Base-by-base conservation (phyloP, 345 rosid species). In the Lepidium africanum region DNA sequence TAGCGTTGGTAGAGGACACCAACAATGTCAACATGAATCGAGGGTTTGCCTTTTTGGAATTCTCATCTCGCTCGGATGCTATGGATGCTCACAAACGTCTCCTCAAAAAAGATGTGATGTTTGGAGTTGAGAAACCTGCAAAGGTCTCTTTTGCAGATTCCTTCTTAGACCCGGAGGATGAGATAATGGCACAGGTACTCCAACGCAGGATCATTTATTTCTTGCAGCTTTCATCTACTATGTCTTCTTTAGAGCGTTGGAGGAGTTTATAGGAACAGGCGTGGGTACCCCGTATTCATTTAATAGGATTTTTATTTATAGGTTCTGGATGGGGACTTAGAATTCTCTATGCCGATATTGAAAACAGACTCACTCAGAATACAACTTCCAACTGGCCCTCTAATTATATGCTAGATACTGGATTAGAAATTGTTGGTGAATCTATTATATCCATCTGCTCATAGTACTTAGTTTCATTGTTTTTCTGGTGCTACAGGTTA, bases 121-220 rank as follows among this genome's bases (percentile, higher is more conserved):
- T 94, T 76, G 99, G 99, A 75, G 87, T 87, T 80, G 99, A 94
- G 80, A 86, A 91, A 77, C 91, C 96, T 76, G 96, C 96, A 19
- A 94, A 91, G 89, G 89, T 94, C 72, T 86, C 96, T 59, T 91
- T 94, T 86, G 89, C 99, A 42, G 97, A 94, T 82, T 91, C 99
- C 65, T 89, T 87, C 83, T 85, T 89, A 70, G 97, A 89, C 75
- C 87, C 91, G 6, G 91, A 96, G 33, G 99, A 89, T 79, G 97
- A 91, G 76, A 84, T 94, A 51, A 94, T 94, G 99, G 85, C 96
- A 62, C 97, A 94, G 95, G 99, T 94, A 86, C 80, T 53, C 62
- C 58, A 53, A 70, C 54, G 74, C 57, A 66, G 62, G 53, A 53
- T 46, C 50, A 71, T 72, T 49, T 72, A 73, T 65, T 58, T 66